A percentile compares a stretch with the other conserved stretches of the same genome.
Conservation (phyloP, 768 basidiomycete genomes). For the Trametes punicea region DNA sequence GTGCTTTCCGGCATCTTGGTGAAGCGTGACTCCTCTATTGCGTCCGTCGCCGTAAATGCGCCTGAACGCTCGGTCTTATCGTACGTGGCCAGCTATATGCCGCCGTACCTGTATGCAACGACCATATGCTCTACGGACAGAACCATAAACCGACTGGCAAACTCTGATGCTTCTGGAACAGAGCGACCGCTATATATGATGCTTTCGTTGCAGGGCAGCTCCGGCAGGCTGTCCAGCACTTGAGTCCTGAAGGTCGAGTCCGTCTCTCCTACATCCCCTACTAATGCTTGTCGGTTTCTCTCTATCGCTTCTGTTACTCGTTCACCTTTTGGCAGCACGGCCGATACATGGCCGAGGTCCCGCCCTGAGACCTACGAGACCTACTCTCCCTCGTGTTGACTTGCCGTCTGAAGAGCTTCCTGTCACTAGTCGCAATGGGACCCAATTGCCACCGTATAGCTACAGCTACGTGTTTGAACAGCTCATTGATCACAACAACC, state of each 20-base stretch:
- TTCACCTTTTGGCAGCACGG: not conserved
- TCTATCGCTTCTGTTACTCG: not conserved
- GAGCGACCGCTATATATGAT: not conserved
- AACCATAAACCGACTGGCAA: not conserved
- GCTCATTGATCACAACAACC: conserved; percentile 46
- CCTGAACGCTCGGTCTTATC: conserved; percentile 7
- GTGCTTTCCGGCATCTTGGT: not conserved
- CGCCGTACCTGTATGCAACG: not conserved
- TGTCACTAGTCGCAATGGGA: conserved; percentile 18
- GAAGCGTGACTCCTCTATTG: not conserved
- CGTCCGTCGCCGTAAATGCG: not conserved
- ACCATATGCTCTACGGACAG: not conserved
- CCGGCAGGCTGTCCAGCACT: not conserved
- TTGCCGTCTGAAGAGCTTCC: not conserved
- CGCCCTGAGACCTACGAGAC: not conserved
- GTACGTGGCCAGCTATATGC: not conserved
- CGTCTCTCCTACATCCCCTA: not conserved
- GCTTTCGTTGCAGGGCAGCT: not conserved
- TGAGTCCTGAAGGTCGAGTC: not conserved
- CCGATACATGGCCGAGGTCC: not conserved
- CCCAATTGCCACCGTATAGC: conserved; percentile 25
- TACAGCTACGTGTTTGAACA: conserved; percentile 50
- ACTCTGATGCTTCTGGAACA: not conserved
- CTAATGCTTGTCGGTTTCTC: not conserved
- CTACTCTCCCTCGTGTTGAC: conserved; percentile 1